These are phyloP conservation scores for Nakazawaea sp. DNA, from an alignment of 805 yeast species.

Conservation along the genomic window DNA sequence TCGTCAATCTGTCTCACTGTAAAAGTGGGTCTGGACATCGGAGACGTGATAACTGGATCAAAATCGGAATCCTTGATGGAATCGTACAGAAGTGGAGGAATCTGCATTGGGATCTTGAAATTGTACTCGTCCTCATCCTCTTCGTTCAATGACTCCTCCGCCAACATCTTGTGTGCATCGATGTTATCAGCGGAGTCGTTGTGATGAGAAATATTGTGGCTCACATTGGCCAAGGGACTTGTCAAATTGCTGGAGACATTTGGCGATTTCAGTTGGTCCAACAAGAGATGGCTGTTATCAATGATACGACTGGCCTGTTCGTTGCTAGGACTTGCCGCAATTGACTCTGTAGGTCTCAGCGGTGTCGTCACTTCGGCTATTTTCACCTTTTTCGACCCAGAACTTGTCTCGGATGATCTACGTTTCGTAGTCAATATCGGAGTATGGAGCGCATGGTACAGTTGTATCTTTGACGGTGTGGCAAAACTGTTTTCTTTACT, in stretches of 20 bases:
- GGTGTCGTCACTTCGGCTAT: constrained; percentile 15
- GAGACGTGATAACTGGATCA: constrained; percentile 1
- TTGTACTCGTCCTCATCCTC: neutral
- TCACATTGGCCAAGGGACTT: constrained; percentile 25
- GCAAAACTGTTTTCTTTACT: constrained; percentile 7
- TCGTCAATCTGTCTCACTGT: constrained; percentile 15
- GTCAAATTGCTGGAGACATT: constrained; percentile 11
- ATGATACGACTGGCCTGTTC: constrained; percentile 19
- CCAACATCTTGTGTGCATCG: constrained; percentile 3
- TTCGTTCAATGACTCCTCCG: constrained; percentile 4
- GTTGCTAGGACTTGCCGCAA: constrained; percentile 22
- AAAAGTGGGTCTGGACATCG: constrained; percentile 12
- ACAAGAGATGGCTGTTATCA: constrained; percentile 14
- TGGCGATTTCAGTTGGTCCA: constrained; percentile 13
- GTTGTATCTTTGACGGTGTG: constrained; percentile 5
- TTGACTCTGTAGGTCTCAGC: constrained; percentile 23
- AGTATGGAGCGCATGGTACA: constrained; percentile 4
- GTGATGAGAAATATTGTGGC: constrained; percentile 14
- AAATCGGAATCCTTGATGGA: neutral
- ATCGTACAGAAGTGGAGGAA: neutral
- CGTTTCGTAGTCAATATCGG: constrained; percentile 5
- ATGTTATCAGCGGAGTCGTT: constrained; percentile 8
- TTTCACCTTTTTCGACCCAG: constrained; percentile 3
- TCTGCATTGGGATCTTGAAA: neutral
- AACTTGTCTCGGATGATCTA: constrained; percentile 1